Conservation (phyloP, 768 basidiomycete species). For the Terana coerulea region DNA sequence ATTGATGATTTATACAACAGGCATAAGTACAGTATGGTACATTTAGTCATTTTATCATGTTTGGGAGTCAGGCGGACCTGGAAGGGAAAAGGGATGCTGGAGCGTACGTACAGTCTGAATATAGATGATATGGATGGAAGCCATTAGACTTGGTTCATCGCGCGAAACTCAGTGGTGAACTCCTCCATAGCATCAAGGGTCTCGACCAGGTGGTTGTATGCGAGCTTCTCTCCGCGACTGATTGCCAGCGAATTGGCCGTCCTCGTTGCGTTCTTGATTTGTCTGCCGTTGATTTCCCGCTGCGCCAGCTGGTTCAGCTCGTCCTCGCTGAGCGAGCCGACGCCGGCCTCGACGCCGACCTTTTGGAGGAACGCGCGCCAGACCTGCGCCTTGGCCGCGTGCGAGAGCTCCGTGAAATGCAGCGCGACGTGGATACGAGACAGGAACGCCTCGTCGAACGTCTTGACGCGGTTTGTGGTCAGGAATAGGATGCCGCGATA, state of each 20-base stretch:
- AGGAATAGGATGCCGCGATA: conserved; percentile 37
- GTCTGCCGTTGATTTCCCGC: conserved; percentile 55
- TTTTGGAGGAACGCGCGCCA: conserved; percentile 27
- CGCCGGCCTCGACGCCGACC: conserved; percentile 11
- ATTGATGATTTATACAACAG: no score
- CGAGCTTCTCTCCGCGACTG: conserved; percentile 41
- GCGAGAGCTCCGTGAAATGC: conserved; percentile 26
- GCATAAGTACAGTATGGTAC: no score
- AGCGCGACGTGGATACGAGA: conserved; percentile 58
- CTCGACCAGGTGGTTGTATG: conserved; percentile 46
- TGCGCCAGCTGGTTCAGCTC: conserved; percentile 43
- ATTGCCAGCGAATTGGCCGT: conserved; percentile 58
- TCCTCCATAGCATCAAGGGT: conserved; percentile 63
- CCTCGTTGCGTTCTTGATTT: conserved; percentile 66
- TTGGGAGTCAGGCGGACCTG: no score
- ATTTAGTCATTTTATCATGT: no score
- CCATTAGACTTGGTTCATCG: no score
- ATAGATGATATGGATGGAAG: no score
- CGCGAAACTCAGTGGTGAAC: conserved; percentile 19
- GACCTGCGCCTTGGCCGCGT: conserved; percentile 20
- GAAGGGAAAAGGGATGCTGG: no score
- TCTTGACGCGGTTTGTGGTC: conserved; percentile 39
- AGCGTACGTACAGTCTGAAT: no score
- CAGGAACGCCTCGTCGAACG: conserved; percentile 67
- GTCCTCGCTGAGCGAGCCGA: conserved; percentile 30